Evolutionary conservation across 2,329 filamentous ascomycete species (phyloP), one percentile per base, ranked within the genome.

Genomic region (Phialophora verrucosa): DNA sequence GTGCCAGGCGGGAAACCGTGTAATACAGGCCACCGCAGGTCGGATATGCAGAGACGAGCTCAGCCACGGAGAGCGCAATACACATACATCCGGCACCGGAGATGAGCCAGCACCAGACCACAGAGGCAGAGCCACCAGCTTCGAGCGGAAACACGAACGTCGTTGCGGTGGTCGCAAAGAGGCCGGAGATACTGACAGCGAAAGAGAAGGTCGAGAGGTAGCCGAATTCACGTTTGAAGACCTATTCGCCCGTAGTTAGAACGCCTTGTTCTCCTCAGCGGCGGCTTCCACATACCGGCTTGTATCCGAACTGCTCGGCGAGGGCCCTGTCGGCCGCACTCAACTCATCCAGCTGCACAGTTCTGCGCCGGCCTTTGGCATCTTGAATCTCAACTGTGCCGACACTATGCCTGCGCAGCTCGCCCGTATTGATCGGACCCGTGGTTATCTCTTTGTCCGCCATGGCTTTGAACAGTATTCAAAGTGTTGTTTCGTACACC

Each of bases 131-230:
- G 59, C 85, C 85, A 67, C 84, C 84, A 14, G 84, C 84, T 51
- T 77, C 75, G 29, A 87, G 78, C 1, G 85, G 84, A 71, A 83
- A 85, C 12, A 78, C 78, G 71, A 85, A 84, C 35, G 85, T 87
- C 3, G 85, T 86, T 70, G 83, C 82, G 66, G 84, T 81, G 8
- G 84, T 86, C 31, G 84, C 80, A 72, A 85, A 87, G 23, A 87
- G 78, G 51, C 84, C 85, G 57, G 79, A 82, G 70, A 87, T 85
- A 71, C 80, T 83, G 72, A 87, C 83, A 59, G 85, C 85, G 72
- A 87, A 88, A 61, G 84, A 87, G 75, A 88, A 86, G 68, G 84
- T 85, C 69, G 85, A 86, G 14, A 84, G 77, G 63, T 85, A 85
- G 63, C 81, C 81, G 69, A 88, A 88, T 71, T 87, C 84, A 69